phyloP scores from a whole-genome alignment of 768 basidiomycete genomes.

The Phlebiopsis gigantea region DNA sequence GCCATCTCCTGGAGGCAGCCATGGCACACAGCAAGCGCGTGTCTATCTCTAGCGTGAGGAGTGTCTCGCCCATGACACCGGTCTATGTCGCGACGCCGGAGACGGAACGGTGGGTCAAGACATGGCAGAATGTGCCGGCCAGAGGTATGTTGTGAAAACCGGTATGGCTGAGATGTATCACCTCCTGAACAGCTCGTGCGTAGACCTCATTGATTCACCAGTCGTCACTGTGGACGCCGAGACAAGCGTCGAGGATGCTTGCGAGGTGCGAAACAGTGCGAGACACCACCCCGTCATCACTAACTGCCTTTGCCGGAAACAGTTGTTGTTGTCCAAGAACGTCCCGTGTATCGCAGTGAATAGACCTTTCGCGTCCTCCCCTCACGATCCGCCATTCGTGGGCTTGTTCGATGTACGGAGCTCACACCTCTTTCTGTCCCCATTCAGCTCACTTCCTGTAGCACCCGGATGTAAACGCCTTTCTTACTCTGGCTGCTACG shows the following conservation, averaged over 20 bases:
- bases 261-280: constrained; percentile 57
- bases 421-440: neutral
- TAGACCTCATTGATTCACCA: constrained; percentile 68
- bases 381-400: constrained; percentile 26
- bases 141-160: constrained; percentile 45
- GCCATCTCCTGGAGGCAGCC: neutral
- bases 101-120: constrained; percentile 48
- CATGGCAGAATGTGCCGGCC: constrained; percentile 52
- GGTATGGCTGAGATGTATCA: neutral
- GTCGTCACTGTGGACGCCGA: constrained; percentile 66
- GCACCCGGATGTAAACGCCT: constrained; percentile 88
- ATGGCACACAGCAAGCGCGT: constrained; percentile 28
- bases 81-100: constrained; percentile 29
- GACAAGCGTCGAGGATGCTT: constrained; percentile 75
- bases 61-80: constrained; percentile 23
- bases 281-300: too few relatives aligned
- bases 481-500: constrained; percentile 77
- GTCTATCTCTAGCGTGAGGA: constrained; percentile 26
- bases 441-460: constrained; percentile 21
- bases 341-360: constrained; percentile 64
- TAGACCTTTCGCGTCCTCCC: constrained; percentile 22
- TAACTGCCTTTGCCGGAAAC: neutral
- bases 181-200: neutral
- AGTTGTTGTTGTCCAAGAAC: constrained; percentile 62
- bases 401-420: constrained; percentile 73